Conservation (phyloP, 306 rosid genomes). For the Malus sieversii region DNA sequence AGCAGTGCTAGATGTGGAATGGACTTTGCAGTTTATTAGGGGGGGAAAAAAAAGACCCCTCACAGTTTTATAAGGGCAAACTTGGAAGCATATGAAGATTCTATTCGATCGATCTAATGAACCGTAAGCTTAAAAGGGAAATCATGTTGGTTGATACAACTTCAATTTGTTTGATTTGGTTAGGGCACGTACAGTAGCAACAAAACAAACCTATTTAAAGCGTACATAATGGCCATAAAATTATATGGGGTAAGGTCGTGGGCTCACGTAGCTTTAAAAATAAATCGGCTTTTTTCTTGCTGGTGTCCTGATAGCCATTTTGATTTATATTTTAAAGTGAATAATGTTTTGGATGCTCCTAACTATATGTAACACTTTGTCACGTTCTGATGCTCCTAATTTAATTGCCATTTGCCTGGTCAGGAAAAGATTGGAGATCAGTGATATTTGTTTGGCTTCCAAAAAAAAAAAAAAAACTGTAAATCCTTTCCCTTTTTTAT, state of each 20-base stretch:
- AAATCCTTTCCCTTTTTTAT: too few relatives aligned
- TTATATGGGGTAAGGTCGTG: neutral
- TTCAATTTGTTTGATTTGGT: neutral
- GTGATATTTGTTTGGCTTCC: neutral
- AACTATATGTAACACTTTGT: neutral
- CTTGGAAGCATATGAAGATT: neutral
- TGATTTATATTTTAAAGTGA: too few relatives aligned
- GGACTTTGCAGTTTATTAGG: too few relatives aligned
- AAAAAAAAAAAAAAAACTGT: too few relatives aligned
- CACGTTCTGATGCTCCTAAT: neutral
- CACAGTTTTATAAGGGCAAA: neutral
- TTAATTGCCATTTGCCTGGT: neutral
- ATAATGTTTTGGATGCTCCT: neutral
- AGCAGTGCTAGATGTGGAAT: too few relatives aligned
- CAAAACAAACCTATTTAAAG: neutral
- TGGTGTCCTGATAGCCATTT: neutral
- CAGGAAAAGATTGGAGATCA: neutral
- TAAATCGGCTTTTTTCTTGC: neutral
- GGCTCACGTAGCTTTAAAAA: slow-evolving; percentile 1
- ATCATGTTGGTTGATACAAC: neutral
- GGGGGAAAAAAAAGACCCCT: neutral
- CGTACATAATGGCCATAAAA: neutral
- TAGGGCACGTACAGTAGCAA: neutral
- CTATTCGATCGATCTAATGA: neutral
- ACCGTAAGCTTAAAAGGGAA: neutral